Conservation (phyloP, 2,329 filamentous ascomycete species). For the Coleophoma eucalyptorum region DNA sequence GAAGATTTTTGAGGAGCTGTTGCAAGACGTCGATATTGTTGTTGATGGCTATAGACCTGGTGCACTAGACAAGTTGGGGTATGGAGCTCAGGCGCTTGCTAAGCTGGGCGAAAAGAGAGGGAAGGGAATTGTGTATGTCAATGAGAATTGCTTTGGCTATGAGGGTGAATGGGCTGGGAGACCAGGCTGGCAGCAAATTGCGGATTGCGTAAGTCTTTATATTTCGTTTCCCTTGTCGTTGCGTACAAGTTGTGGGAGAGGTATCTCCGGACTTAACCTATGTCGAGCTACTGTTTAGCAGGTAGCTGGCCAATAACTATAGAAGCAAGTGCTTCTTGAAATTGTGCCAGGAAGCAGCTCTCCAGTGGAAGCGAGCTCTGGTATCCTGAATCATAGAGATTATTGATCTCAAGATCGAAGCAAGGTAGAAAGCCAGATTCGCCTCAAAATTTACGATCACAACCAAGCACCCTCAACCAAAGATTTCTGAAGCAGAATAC, state of each 20-base stretch:
- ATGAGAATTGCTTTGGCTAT: slow-evolving; percentile 68
- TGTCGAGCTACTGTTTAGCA: too few species aligned
- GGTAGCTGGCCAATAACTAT: too few species aligned
- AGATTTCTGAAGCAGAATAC: too few species aligned
- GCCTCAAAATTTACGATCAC: not conserved
- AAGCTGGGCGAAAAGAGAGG: slow-evolving; percentile 47
- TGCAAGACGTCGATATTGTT: slow-evolving; percentile 60
- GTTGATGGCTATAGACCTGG: slow-evolving; percentile 66
- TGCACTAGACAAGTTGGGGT: slow-evolving; percentile 57
- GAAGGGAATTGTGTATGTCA: slow-evolving; percentile 58
- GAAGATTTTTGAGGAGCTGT: slow-evolving; percentile 49
- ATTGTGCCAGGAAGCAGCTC: too few species aligned
- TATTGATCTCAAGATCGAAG: not conserved
- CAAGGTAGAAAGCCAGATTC: not conserved
- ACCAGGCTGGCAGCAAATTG: slow-evolving; percentile 68
- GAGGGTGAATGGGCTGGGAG: slow-evolving; percentile 56
- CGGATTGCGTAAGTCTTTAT: slow-evolving; percentile 47
- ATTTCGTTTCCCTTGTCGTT: not conserved
- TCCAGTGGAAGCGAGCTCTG: too few species aligned
- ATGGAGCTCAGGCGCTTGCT: slow-evolving; percentile 49
- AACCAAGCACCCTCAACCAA: not conserved
- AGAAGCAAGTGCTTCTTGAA: too few species aligned
- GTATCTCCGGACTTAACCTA: too few species aligned
- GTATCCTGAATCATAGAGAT: too few species aligned
- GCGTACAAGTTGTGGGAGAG: not conserved